Conservation (phyloP, 1,139 yeast species). For the Hyphopichia buzzinii region DNA sequence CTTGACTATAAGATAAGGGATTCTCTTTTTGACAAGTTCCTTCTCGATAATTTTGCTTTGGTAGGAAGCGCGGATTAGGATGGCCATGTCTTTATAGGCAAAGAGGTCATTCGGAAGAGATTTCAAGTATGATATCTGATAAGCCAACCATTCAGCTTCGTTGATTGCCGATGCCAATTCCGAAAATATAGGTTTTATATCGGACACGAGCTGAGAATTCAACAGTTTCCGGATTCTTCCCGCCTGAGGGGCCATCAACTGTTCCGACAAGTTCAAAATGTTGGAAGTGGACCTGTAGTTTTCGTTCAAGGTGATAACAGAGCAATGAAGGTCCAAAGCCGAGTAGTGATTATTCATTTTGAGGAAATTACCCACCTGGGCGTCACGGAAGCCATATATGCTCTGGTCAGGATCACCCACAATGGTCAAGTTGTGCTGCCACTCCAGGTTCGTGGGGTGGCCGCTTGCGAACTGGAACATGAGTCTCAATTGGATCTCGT, state of each 20-base stretch:
- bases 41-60: slow-evolving; percentile 62
- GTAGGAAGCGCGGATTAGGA: slow-evolving; percentile 63
- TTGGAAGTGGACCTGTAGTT: slow-evolving; percentile 80
- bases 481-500: slow-evolving; percentile 67
- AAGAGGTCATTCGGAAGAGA: slow-evolving; percentile 37
- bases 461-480: slow-evolving; percentile 58
- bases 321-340: slow-evolving; percentile 15
- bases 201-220: slow-evolving; percentile 39
- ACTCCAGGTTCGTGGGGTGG: slow-evolving; percentile 17
- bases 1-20: slow-evolving; percentile 67
- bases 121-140: slow-evolving; percentile 49
- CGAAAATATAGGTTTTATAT: slow-evolving; percentile 50
- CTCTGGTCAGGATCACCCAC: slow-evolving; percentile 98
- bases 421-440: slow-evolving; percentile 60
- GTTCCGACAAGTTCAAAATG: slow-evolving; percentile 65
- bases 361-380: slow-evolving; percentile 65
- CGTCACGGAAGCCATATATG: slow-evolving; percentile 85
- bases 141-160: slow-evolving; percentile 61
- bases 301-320: slow-evolving; percentile 49
- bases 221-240: slow-evolving; percentile 44
- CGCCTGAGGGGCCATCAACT: slow-evolving; percentile 61
- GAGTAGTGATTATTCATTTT: slow-evolving; percentile 52
- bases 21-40: slow-evolving; percentile 48
- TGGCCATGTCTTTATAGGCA: slow-evolving; percentile 59
- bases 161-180: slow-evolving; percentile 35